phyloP scores from a whole-genome alignment of 768 basidiomycete species.

The Clavaria fumosa region DNA sequence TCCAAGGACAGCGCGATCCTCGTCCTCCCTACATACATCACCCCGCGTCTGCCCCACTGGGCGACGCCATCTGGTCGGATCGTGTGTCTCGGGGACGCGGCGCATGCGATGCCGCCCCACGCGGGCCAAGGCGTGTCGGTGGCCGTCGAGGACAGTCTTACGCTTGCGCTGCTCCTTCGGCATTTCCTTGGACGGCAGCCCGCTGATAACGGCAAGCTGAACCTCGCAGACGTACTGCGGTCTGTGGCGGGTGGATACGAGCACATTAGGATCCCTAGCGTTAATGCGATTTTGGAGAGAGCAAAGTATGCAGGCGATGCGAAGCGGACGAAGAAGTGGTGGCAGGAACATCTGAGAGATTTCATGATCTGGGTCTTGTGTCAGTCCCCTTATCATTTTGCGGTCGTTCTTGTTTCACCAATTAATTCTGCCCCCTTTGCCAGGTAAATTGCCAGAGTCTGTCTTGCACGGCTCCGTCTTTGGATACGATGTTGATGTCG shows the following conservation, averaged over 20 bases:
- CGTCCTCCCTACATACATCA: constrained; percentile 23
- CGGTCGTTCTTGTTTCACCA: too few relatives aligned
- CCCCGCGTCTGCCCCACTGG: constrained; percentile 22
- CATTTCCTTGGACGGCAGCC: constrained; percentile 12
- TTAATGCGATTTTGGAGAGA: constrained; percentile 19
- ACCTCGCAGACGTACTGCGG: constrained; percentile 10
- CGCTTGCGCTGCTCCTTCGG: constrained; percentile 21
- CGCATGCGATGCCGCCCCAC: constrained; percentile 29
- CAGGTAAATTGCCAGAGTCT: neutral
- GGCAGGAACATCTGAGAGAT: constrained; percentile 21
- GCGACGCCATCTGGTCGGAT: constrained; percentile 19
- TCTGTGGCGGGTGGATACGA: constrained; percentile 18
- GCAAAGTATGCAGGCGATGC: constrained; percentile 19
- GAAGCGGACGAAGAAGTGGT: constrained; percentile 19
- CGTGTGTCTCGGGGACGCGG: constrained; percentile 27
- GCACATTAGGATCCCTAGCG: constrained; percentile 19
- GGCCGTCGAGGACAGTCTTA: constrained; percentile 25
- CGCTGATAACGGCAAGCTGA: constrained; percentile 2
- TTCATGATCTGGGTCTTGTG: constrained; percentile 20
- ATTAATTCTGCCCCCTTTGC: neutral
- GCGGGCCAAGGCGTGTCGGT: constrained; percentile 27
- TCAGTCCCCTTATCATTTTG: constrained; percentile 15
- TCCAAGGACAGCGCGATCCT: constrained; percentile 10
- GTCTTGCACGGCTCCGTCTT: neutral
- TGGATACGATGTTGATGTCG: neutral